A percentile compares a stretch with the other conserved stretches of the same genome.
Evolutionary conservation across 2,329 filamentous ascomycete species (phyloP).

Genomic region (Eutypa lata): DNA sequence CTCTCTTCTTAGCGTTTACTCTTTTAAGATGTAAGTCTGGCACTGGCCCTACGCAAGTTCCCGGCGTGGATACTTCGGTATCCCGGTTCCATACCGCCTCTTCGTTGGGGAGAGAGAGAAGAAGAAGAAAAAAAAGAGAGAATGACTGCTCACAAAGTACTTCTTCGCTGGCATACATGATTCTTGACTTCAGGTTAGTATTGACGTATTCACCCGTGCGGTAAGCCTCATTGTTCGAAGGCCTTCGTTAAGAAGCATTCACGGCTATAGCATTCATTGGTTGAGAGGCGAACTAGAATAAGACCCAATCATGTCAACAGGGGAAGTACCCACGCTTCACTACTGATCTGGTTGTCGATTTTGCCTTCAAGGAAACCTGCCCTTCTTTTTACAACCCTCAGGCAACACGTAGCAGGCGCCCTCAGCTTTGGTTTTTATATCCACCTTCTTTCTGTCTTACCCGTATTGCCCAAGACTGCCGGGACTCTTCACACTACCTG

Average conservation of each 20-base stretch:
- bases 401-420: constrained; percentile 18
- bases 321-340: constrained; percentile 38
- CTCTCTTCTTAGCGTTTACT: constrained; percentile 24
- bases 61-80: constrained; percentile 34
- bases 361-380: constrained; percentile 21
- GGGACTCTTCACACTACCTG: background rate
- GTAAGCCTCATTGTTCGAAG: constrained; percentile 27
- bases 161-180: constrained; percentile 27
- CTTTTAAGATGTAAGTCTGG: constrained; percentile 24
- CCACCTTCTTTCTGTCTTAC: constrained; percentile 15
- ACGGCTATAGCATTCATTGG: constrained; percentile 37
- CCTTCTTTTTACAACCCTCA: constrained; percentile 30
- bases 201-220: constrained; percentile 35
- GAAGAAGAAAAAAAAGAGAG: constrained; percentile 2
- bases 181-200: constrained; percentile 32
- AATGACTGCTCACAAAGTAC: constrained; percentile 36
- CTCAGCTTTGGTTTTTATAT: constrained; percentile 17
- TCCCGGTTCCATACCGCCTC: constrained; percentile 30
- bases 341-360: constrained; percentile 29
- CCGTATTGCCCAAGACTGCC: constrained; percentile 1
- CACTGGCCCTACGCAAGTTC: constrained; percentile 30
- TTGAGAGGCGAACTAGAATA: constrained; percentile 26
- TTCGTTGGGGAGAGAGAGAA: constrained; percentile 25
- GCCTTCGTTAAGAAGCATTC: constrained; percentile 18
- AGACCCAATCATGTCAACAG: constrained; percentile 44